Base-by-base conservation (phyloP, 805 yeast genomes). In the Zygoascus bituminiphila region DNA sequence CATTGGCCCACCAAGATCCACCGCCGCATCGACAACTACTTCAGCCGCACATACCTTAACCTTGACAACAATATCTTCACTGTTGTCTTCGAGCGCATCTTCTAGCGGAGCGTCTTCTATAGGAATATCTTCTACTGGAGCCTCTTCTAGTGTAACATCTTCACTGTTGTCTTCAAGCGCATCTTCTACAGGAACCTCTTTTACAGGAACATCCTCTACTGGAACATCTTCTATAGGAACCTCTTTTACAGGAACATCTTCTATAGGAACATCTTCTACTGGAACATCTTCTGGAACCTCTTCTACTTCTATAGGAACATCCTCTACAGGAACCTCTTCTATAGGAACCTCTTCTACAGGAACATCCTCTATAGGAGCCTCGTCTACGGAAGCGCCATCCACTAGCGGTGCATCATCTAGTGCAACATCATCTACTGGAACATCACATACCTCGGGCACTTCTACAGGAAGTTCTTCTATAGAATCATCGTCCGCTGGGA, bases 401-500 rank as follows among this genome's bases (percentile, higher is more conserved):
- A 15, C 12, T 15, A 36, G 5, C 5, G 39, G 39, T n/a, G 33
- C 33, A 9, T 26, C 33, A 26, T 45, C 43, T 41, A 45, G 36
- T 29, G n/a, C 3, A 12, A 15, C 33, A 4, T 12, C 33, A 5
- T 29, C 33, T 29, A n/a, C n/a, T n/a, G 33, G 33, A 29, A 45
- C 26, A 31, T 41, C 41, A 35, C n/a, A 42, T 45, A 39, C 20
- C 24, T 12, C 22, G 33, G 15, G 5, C 7, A 8, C 29, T 25
- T 7, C 7, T 25, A 25, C 29, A 25, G 29, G 29, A 8, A 8
- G 10, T 29, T 12, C 7, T 15, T 12, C 33, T 29, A 12, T 15
- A 12, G 33, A 40, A 41, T 44, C 26, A n/a, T 4, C 43, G n/a
- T 10, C 15, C 21, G 15, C 50, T 31, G n/a, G 43, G 35, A 43